phyloP scores from a whole-genome alignment of 352 stramenopile species.

The Globisporangium parvum region DNA sequence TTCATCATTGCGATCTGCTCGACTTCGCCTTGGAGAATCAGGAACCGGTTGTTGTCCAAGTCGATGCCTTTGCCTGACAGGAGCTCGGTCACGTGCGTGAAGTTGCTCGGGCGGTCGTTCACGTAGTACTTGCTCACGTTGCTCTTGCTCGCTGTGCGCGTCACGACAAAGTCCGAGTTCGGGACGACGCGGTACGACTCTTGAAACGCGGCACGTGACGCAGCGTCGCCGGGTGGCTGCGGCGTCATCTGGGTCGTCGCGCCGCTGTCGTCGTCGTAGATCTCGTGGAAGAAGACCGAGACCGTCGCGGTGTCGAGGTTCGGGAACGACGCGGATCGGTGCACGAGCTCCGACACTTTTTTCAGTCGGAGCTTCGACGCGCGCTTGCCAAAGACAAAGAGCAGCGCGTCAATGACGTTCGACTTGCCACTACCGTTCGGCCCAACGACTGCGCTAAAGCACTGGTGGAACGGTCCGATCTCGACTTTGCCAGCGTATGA shows the following conservation, averaged over 20 bases:
- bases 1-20: constrained; percentile 99
- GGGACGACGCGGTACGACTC: constrained; percentile 93
- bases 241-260: neutral
- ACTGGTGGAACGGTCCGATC: constrained; percentile 99
- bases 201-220: neutral
- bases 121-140: constrained; percentile 98
- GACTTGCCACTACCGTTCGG: constrained; percentile 99
- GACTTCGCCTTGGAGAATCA: constrained; percentile 96
- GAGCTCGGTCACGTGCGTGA: constrained; percentile 93
- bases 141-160: constrained; percentile 89
- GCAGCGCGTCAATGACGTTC: constrained; percentile 99
- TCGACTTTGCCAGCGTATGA: constrained; percentile 95
- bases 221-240: neutral
- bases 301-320: constrained; percentile 93
- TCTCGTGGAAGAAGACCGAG: constrained; percentile 98
- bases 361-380: constrained; percentile 96
- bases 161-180: constrained; percentile 90
- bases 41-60: constrained; percentile 99
- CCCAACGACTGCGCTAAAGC: constrained; percentile 97
- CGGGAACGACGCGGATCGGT: constrained; percentile 90
- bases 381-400: constrained; percentile 99
- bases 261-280: constrained; percentile 70
- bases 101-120: constrained; percentile 90
- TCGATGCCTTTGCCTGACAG: constrained; percentile 96
- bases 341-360: constrained; percentile 98